These are phyloP conservation scores for Hysterangium stoloniferum DNA, from an alignment of 768 basidiomycete species.

Conservation along the genomic window DNA sequence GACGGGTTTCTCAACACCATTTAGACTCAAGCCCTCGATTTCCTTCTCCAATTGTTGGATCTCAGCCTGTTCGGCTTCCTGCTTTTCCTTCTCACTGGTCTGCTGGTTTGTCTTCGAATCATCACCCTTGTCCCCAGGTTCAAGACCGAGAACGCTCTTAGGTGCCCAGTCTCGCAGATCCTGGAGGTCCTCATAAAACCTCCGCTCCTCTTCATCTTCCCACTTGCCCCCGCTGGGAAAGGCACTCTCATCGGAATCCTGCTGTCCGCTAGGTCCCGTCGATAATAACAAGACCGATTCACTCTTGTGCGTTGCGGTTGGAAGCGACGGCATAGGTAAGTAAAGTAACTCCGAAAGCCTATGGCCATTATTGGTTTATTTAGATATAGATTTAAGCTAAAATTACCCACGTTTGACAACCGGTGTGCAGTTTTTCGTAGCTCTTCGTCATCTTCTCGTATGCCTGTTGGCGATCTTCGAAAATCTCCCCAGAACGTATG, in stretches of 20 bases:
- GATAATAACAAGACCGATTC: slow-evolving; percentile 73
- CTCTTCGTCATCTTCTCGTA: slow-evolving; percentile 98
- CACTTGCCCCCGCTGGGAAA: slow-evolving; percentile 65
- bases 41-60: slow-evolving; percentile 73
- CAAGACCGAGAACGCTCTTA: slow-evolving; percentile 73
- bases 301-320: slow-evolving; percentile 70
- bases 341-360: slow-evolving; percentile 91
- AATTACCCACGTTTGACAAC: slow-evolving; percentile 70
- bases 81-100: slow-evolving; percentile 22
- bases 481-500: slow-evolving; percentile 97
- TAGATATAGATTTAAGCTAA: neutral
- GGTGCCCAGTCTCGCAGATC: slow-evolving; percentile 93
- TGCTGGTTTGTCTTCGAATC: slow-evolving; percentile 24
- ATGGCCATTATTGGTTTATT: slow-evolving; percentile 1
- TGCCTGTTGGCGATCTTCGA: slow-evolving; percentile 96
- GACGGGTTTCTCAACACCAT: slow-evolving; percentile 18
- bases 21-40: slow-evolving; percentile 50
- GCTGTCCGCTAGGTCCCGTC: slow-evolving; percentile 42
- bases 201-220: slow-evolving; percentile 95
- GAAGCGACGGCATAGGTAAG: slow-evolving; percentile 73
- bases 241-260: slow-evolving; percentile 30
- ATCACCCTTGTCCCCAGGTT: slow-evolving; percentile 24
- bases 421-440: slow-evolving; percentile 85
- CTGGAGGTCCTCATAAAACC: slow-evolving; percentile 88
- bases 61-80: slow-evolving; percentile 59